Base-by-base conservation (phyloP, 441 rosid species). In the Adansonia gregorii region DNA sequence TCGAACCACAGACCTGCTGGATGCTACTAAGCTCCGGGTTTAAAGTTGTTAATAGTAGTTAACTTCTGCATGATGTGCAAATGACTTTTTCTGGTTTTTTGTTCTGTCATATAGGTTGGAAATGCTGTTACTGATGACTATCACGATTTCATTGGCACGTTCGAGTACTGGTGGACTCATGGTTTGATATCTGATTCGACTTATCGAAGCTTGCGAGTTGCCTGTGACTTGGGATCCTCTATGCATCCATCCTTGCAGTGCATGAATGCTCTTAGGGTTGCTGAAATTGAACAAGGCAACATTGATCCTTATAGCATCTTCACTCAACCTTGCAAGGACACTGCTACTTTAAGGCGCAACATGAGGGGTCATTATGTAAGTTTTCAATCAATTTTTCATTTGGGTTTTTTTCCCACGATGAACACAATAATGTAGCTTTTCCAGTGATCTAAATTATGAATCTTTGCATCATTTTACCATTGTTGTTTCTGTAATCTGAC, bases 141-240 rank as follows among this genome's bases (percentile, higher is more conserved):
- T 79, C 89, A 93, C 82, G 98, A 96, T 81, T 81, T 20, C 4
- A 75, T 93, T 59, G 99, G 99, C 24, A 88, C 93, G 19, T 96
- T 94, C 74, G 98, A 96, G 76, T 93, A 91, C 72, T 96, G 99
- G 98, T 96, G 99, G 98, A 84, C 92, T 59, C 98, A 93, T 82
- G 99, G 98, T 12, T 85, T 96, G 85, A 93, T 94, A 79, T 94
- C 97, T 49, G 99, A 96, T 87, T 92, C 91, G 17, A 91, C 93
- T 69, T 94, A 94, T 81, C 85, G 74, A 73, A 83, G 79, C 12
- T 84, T 94, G 65, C 82, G 91, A 72, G 78, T 81, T 48, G 54
- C 88, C 4, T 95, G 99, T 76, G 82, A 80, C 67, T 82, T 64
- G 74, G 93, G 78, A 67, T 91, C 98, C 1, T 77, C 97, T 2